A percentile compares a stretch with the other conserved stretches of the same genome.
These are phyloP conservation scores for Trichoderma semiorbis DNA, from an alignment of 2,329 filamentous ascomycete species.

Conservation along the genomic window DNA sequence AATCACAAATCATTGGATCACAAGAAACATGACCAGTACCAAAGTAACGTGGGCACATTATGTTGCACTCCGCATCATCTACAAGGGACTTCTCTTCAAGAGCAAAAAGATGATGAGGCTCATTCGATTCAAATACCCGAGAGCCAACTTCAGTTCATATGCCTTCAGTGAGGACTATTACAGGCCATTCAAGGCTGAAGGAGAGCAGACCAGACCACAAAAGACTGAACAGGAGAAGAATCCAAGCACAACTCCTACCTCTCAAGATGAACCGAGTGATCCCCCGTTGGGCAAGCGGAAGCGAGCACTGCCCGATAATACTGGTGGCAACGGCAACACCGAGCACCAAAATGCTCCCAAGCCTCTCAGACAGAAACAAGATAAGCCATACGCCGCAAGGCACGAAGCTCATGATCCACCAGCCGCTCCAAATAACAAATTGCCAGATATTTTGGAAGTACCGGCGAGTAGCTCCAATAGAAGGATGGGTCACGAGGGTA, in stretches of 20 bases:
- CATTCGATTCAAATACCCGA: slow-evolving; percentile 3
- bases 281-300: not conserved
- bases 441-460: not conserved
- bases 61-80: slow-evolving; percentile 10
- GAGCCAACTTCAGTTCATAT: not conserved
- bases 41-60: slow-evolving; percentile 19
- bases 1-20: slow-evolving; percentile 14
- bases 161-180: not conserved
- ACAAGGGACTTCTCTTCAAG: slow-evolving; percentile 2
- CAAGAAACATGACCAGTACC: not conserved
- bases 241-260: not conserved
- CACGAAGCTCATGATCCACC: not conserved
- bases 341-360: not conserved
- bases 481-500: no score
- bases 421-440: not conserved
- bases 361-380: not conserved
- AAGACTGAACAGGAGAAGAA: not conserved
- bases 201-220: not conserved
- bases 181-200: not conserved
- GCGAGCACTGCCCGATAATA: not conserved
- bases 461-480: not conserved
- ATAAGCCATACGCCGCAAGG: not conserved
- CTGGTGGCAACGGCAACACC: not conserved
- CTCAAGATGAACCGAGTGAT: no score
- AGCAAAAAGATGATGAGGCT: slow-evolving; percentile 4